Conservation (phyloP, 306 rosid genomes). For the Canavalia ensiformis region DNA sequence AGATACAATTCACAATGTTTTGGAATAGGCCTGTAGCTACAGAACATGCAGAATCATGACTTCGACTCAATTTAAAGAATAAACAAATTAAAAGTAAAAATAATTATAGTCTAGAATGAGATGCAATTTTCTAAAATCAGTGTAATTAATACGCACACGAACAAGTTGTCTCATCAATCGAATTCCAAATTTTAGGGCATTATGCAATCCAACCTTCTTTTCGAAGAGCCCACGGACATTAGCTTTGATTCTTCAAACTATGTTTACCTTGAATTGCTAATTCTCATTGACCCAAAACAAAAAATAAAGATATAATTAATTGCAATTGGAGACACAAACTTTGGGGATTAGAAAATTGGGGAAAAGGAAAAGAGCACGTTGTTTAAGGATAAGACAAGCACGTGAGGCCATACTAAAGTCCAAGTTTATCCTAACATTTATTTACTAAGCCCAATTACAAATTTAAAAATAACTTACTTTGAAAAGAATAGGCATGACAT, state of each 20-base stretch:
- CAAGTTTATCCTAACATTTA: conserved; percentile 48
- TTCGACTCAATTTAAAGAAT: background rate
- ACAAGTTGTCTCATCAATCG: conserved; percentile 22
- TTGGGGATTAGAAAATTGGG: conserved; percentile 39
- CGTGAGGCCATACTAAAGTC: conserved; percentile 54
- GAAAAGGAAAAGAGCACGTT: conserved; percentile 37
- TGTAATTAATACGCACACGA: conserved; percentile 31
- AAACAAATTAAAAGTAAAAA: background rate
- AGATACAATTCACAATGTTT: conserved; percentile 18
- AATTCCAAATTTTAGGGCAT: conserved; percentile 36
- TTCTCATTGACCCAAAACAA: conserved; percentile 44
- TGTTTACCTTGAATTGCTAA: conserved; percentile 44
- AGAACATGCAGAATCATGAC: conserved; percentile 20
- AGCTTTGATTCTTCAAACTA: conserved; percentile 55
- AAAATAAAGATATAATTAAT: background rate
- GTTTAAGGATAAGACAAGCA: conserved; percentile 54
- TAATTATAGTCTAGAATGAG: background rate
- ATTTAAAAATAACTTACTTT: conserved; percentile 38
- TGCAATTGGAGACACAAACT: conserved; percentile 48
- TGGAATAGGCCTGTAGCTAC: conserved; percentile 17
- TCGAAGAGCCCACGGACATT: conserved; percentile 52
- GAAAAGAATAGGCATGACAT: conserved; percentile 53
- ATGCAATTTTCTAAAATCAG: background rate
- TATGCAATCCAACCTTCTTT: conserved; percentile 58
- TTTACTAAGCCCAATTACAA: conserved; percentile 38